phyloP scores from a whole-genome alignment of 2,329 filamentous ascomycete species.

The Teratosphaeriaceae sp. region DNA sequence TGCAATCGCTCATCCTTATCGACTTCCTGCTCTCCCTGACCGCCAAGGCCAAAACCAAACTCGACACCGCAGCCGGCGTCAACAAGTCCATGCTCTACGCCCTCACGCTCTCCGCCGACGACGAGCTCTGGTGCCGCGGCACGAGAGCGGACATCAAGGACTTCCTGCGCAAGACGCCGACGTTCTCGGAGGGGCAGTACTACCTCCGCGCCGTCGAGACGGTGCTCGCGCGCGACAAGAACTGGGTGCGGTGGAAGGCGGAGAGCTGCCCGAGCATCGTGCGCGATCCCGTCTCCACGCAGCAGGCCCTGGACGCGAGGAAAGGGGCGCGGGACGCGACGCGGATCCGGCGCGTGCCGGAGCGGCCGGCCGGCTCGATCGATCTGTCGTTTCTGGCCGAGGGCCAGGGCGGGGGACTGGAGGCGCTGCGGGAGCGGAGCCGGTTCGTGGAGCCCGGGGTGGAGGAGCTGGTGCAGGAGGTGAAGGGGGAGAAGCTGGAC shows the following conservation, averaged over 20 bases:
- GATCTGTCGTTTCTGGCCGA: constrained; percentile 73
- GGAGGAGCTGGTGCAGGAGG: constrained; percentile 63
- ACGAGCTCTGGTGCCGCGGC: constrained; percentile 75
- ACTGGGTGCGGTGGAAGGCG: constrained; percentile 98
- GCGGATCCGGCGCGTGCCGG: constrained; percentile 62
- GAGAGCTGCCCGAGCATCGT: constrained; percentile 88
- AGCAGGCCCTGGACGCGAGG: constrained; percentile 64
- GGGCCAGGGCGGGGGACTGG: constrained; percentile 56
- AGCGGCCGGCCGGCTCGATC: constrained; percentile 64
- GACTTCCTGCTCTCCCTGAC: constrained; percentile 94
- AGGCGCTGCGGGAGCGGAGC: constrained; percentile 59
- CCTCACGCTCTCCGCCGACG: constrained; percentile 71
- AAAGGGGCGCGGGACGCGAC: constrained; percentile 58
- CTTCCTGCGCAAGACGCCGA: constrained; percentile 58
- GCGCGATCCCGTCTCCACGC: constrained; percentile 60
- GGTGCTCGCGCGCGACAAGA: constrained; percentile 90
- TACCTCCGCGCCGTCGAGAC: constrained; percentile 97
- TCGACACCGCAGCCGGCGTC: constrained; percentile 52
- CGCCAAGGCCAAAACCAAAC: constrained; percentile 70
- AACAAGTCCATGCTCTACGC: constrained; percentile 86
- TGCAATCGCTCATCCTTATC: constrained; percentile 88
- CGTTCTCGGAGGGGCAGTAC: constrained; percentile 68
- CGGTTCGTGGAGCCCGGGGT: constrained; percentile 63
- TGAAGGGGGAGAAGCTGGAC: constrained; percentile 76
- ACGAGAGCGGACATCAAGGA: constrained; percentile 74